Evolutionary conservation across 2,329 filamentous ascomycete species (phyloP).

Genomic region (Fusarium sp.): DNA sequence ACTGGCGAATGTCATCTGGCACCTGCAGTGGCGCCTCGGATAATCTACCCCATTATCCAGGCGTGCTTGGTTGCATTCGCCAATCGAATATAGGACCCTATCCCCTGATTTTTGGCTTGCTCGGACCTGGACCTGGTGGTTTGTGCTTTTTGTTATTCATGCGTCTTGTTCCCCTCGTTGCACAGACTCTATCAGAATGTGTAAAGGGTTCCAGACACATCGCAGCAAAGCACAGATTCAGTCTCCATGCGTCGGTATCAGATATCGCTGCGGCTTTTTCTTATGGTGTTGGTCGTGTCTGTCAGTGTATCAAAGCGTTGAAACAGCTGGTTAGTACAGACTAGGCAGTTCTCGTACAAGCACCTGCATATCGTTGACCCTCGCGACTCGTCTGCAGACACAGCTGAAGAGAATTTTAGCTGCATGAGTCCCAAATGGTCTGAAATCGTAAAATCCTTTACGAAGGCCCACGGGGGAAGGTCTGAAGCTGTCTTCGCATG

Average conservation of each 20-base stretch:
- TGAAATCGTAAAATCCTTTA: not conserved
- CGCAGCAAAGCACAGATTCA: not conserved
- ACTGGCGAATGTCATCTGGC: not conserved
- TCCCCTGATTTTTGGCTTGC: not conserved
- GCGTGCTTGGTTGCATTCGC: conserved; percentile 13
- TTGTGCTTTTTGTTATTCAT: not conserved
- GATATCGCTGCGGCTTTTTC: not conserved
- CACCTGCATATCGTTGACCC: not conserved
- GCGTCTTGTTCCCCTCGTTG: not conserved
- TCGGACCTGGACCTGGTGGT: conserved; percentile 1
- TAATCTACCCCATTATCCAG: not conserved
- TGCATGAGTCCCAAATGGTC: conserved; percentile 13
- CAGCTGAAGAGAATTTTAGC: conserved; percentile 5
- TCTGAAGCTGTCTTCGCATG: not conserved
- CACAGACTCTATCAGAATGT: conserved; percentile 14
- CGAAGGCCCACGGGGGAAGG: not conserved
- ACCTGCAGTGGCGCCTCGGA: conserved; percentile 4
- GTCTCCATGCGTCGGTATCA: not conserved
- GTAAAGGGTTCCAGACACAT: not conserved
- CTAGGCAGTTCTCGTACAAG: not conserved
- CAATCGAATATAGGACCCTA: conserved; percentile 14
- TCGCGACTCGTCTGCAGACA: conserved; percentile 9
- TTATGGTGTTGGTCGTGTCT: not conserved
- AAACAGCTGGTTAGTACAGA: not conserved
- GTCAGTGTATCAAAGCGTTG: conserved; percentile 4